Conservation (phyloP, 106 monocot species). For the Hemerocallis citrina region DNA sequence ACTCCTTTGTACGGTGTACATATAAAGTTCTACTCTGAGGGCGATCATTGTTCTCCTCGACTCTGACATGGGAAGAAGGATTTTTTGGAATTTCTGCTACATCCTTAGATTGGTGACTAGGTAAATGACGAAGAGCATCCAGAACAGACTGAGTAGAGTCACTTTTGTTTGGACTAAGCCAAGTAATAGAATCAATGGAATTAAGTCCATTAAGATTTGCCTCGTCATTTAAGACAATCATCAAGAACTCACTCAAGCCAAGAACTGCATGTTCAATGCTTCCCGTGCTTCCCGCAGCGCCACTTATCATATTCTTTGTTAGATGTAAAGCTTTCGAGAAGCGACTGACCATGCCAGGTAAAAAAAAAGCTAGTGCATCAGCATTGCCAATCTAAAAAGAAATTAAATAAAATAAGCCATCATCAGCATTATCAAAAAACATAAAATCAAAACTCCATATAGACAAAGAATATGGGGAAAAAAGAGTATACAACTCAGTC, state of each 20-base stretch:
- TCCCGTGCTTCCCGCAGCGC: conserved; percentile 63
- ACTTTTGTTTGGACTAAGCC: conserved; percentile 9
- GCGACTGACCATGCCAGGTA: conserved; percentile 83
- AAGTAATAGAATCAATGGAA: not conserved
- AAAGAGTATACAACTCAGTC: not conserved
- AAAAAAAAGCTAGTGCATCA: conserved; percentile 89
- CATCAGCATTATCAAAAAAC: not conserved
- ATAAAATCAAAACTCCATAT: not conserved
- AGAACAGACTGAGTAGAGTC: conserved; percentile 47
- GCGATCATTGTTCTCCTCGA: conserved; percentile 9
- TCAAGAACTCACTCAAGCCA: conserved; percentile 74
- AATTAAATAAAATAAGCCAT: not conserved
- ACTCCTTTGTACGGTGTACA: conserved; percentile 62
- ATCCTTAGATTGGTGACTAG: conserved; percentile 19
- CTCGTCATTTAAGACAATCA: conserved; percentile 64
- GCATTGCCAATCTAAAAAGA: conserved; percentile 63
- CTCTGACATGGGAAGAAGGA: conserved; percentile 2
- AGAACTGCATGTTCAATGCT: conserved; percentile 70
- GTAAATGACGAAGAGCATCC: conserved; percentile 59
- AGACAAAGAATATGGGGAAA: not conserved
- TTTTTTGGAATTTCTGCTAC: conserved; percentile 1
- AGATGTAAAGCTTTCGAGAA: conserved; percentile 62
- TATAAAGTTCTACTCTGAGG: conserved; percentile 23
- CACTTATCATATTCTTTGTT: conserved; percentile 66
- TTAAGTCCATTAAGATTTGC: conserved; percentile 40